These are phyloP conservation scores for Mycena capillaripes DNA, from an alignment of 768 basidiomycete genomes.

Conservation along the genomic window DNA sequence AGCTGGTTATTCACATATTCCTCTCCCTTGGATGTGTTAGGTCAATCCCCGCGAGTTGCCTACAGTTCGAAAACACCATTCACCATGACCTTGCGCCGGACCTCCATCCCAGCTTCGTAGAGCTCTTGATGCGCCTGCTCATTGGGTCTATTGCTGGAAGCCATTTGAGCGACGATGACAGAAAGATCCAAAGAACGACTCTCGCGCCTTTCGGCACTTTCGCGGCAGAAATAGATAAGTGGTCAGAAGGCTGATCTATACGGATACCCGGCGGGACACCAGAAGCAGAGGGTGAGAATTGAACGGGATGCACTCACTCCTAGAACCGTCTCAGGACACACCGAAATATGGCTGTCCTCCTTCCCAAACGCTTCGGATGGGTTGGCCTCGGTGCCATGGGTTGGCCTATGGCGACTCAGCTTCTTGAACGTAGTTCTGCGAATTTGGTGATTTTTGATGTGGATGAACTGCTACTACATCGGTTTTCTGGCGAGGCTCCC, in stretches of 20 bases:
- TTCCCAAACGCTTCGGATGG: constrained; percentile 51
- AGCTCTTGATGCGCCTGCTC: constrained; percentile 56
- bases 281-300: constrained; percentile 25
- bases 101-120: constrained; percentile 56
- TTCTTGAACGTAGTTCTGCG: constrained; percentile 49
- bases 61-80: constrained; percentile 1
- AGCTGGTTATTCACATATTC: constrained; percentile 59
- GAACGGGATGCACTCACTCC: not conserved
- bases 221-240: constrained; percentile 5
- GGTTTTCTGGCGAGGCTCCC: constrained; percentile 42
- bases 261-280: constrained; percentile 27
- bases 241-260: not conserved
- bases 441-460: constrained; percentile 53
- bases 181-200: not conserved
- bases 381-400: constrained; percentile 60
- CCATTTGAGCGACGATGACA: constrained; percentile 35
- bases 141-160: constrained; percentile 43
- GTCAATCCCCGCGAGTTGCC: too few species aligned
- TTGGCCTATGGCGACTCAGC: constrained; percentile 57
- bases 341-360: constrained; percentile 30
- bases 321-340: not conserved
- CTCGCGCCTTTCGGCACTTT: not conserved
- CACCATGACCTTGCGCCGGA: constrained; percentile 60
- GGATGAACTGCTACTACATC: constrained; percentile 42
- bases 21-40: constrained; percentile 48